Conservation (phyloP, 2,329 filamentous ascomycete genomes). For the Alternaria ventricosa region DNA sequence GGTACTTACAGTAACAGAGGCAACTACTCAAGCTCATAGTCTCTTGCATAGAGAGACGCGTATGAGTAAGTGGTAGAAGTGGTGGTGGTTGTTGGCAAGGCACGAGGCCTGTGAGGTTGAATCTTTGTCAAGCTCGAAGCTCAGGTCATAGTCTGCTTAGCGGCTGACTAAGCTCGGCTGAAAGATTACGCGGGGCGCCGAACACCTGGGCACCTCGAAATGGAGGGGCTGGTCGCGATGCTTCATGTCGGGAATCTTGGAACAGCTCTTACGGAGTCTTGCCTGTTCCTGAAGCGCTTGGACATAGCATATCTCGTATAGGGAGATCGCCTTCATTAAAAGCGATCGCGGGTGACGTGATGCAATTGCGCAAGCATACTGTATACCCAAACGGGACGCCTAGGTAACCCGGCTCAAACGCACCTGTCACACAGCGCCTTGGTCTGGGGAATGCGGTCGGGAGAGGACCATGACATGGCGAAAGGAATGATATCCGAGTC, state of each 20-base stretch:
- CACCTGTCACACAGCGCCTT: slow-evolving; percentile 3
- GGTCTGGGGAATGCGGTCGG: background rate
- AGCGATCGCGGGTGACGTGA: slow-evolving; percentile 1
- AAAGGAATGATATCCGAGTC: background rate
- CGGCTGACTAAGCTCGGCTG: slow-evolving; percentile 19
- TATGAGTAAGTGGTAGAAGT: background rate
- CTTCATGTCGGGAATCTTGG: background rate
- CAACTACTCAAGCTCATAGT: slow-evolving; percentile 6
- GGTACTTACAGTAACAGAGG: too few species aligned
- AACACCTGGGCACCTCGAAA: background rate
- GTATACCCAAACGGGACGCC: slow-evolving; percentile 4
- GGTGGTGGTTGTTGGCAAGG: slow-evolving; percentile 9
- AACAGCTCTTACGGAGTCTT: slow-evolving; percentile 10
- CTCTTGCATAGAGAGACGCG: slow-evolving; percentile 4
- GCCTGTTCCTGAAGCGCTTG: slow-evolving; percentile 31
- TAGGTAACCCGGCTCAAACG: slow-evolving; percentile 8
- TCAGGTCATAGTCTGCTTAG: slow-evolving; percentile 5
- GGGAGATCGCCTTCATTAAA: slow-evolving; percentile 1
- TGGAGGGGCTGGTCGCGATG: slow-evolving; percentile 5
- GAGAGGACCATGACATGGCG: background rate
- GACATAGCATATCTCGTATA: slow-evolving; percentile 18
- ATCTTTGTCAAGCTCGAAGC: slow-evolving; percentile 15
- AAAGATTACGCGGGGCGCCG: slow-evolving; percentile 13
- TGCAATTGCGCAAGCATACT: slow-evolving; percentile 12
- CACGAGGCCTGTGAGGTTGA: slow-evolving; percentile 21